These are phyloP conservation scores for Chenopodium quinoa DNA, from an alignment of 148 eudicot genomes.

Conservation along the genomic window DNA sequence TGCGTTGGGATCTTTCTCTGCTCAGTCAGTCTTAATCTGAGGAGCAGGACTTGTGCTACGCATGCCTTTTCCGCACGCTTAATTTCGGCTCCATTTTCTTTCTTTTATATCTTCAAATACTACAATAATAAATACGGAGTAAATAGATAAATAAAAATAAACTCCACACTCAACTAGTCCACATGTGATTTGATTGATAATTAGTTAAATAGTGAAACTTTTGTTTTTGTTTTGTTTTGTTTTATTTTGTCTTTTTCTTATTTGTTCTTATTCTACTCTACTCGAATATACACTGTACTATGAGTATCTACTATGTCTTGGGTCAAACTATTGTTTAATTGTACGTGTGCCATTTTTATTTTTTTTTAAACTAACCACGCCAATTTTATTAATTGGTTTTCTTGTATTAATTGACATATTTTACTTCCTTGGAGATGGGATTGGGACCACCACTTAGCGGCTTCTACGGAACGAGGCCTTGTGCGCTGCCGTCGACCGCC, in stretches of 20 bases:
- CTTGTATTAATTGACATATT: not conserved
- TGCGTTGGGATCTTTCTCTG: conserved; percentile 20
- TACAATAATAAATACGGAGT: too few relatives aligned
- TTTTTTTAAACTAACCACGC: not conserved
- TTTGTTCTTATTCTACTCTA: not conserved
- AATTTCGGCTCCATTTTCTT: not conserved
- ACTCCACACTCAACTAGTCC: not conserved
- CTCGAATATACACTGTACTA: not conserved
- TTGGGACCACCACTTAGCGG: not conserved
- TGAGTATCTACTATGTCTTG: not conserved
- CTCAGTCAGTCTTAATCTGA: not conserved
- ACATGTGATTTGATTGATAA: not conserved
- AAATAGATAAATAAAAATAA: too few relatives aligned
- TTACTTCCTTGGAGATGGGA: not conserved
- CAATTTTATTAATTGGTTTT: not conserved
- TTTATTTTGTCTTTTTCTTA: conserved; percentile 10
- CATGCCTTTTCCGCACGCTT: conserved; percentile 33
- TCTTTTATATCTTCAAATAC: too few relatives aligned
- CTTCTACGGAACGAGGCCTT: not conserved
- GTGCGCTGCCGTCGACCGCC: not conserved
- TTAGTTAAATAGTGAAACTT: not conserved
- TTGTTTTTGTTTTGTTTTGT: not conserved
- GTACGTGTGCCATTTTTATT: not conserved
- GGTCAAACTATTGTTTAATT: conserved; percentile 2
- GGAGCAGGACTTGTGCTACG: conserved; percentile 6